These are phyloP conservation scores for Metarhizium anisopliae DNA, from an alignment of 2,329 filamentous ascomycete genomes.

Conservation along the genomic window DNA sequence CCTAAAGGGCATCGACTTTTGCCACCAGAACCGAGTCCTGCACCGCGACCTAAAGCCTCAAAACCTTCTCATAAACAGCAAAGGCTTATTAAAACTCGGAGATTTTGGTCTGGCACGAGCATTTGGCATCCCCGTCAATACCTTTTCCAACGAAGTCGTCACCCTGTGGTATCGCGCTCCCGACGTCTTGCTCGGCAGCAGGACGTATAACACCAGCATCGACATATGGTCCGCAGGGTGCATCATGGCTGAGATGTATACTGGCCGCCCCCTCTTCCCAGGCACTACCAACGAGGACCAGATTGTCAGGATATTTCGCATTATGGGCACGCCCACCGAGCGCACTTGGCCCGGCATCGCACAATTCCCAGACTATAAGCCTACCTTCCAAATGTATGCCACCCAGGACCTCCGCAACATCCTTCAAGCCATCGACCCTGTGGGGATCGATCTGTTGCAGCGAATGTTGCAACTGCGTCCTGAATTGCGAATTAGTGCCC, in stretches of 20 bases:
- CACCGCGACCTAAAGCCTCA: constrained; percentile 95
- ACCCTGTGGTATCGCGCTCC: constrained; percentile 97
- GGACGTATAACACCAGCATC: constrained; percentile 99
- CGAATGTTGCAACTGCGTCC: constrained; percentile 89
- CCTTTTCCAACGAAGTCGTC: constrained; percentile 95
- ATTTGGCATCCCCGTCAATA: constrained; percentile 96
- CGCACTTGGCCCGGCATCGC: constrained; percentile 92
- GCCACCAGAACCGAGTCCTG: constrained; percentile 92
- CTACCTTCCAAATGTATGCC: constrained; percentile 86
- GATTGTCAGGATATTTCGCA: constrained; percentile 90
- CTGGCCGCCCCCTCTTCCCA: constrained; percentile 87
- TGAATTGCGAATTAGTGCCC: constrained; percentile 81
- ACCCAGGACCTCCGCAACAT: constrained; percentile 85
- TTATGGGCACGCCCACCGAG: constrained; percentile 97
- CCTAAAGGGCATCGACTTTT: constrained; percentile 91
- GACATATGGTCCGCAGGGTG: constrained; percentile 99
- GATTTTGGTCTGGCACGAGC: constrained; percentile 92
- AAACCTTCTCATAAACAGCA: constrained; percentile 89
- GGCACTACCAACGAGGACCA: constrained; percentile 98
- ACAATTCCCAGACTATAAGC: constrained; percentile 95
- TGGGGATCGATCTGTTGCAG: constrained; percentile 78
- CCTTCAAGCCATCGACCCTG: constrained; percentile 78
- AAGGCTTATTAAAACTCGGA: constrained; percentile 82
- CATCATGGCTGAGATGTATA: constrained; percentile 99
- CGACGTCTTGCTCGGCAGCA: constrained; percentile 84